phyloP scores from a whole-genome alignment of 768 basidiomycete genomes.

The Lentinula lateritia region DNA sequence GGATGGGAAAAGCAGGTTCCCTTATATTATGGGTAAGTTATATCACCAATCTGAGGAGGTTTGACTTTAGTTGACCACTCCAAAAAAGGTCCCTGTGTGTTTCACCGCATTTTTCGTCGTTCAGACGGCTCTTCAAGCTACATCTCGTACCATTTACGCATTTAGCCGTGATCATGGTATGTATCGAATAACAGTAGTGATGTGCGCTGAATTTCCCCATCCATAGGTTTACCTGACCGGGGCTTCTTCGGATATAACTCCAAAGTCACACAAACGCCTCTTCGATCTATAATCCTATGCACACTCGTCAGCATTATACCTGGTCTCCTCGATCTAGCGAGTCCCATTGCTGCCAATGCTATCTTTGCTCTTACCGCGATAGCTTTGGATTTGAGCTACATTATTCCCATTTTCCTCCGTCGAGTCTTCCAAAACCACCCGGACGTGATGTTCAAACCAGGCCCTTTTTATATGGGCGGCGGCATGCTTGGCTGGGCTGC shows the following conservation, averaged over 20 bases:
- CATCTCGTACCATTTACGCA: conserved; percentile 76
- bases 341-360: conserved; percentile 70
- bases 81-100: conserved; percentile 60
- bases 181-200: conserved; percentile 3
- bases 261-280: conserved; percentile 60
- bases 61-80: not conserved
- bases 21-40: conserved; percentile 68
- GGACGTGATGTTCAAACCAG: conserved; percentile 79
- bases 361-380: conserved; percentile 81
- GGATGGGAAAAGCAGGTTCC: conserved; percentile 73
- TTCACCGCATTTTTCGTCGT: conserved; percentile 84
- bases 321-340: conserved; percentile 72
- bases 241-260: conserved; percentile 73
- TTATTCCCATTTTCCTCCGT: conserved; percentile 77
- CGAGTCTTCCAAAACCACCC: conserved; percentile 66
- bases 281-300: conserved; percentile 72
- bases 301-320: conserved; percentile 65
- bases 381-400: conserved; percentile 73
- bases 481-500: conserved; percentile 56
- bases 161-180: conserved; percentile 76
- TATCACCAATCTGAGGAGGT: too few relatives aligned
- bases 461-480: conserved; percentile 81
- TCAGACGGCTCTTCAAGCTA: conserved; percentile 78
- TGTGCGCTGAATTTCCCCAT: not conserved
- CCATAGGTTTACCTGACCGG: conserved; percentile 63